Conservation (phyloP, 2,329 filamentous ascomycete genomes). For the Chalaropsis thielavioides region DNA sequence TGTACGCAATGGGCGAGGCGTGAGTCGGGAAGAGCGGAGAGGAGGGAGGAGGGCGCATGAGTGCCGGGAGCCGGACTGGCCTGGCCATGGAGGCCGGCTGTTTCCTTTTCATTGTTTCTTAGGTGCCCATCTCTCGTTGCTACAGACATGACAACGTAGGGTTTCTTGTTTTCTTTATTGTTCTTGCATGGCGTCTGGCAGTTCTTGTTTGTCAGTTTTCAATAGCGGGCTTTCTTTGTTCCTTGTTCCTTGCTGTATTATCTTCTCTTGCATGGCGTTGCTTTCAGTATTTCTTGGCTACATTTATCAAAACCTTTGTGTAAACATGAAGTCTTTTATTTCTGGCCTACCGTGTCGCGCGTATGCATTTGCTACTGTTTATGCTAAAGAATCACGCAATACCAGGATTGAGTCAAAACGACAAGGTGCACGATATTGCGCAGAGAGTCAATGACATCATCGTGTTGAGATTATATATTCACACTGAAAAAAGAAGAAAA, state of each 20-base stretch:
- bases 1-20: slow-evolving; percentile 14
- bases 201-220: not conserved
- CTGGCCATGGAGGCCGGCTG: too few relatives aligned
- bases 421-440: too few relatives aligned
- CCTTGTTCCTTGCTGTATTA: not conserved
- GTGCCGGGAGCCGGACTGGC: not conserved
- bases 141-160: too few relatives aligned
- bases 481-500: not conserved
- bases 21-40: not conserved
- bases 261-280: not conserved
- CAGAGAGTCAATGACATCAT: not conserved
- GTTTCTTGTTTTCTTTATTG: not conserved
- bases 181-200: not conserved
- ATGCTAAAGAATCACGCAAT: not conserved
- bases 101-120: not conserved
- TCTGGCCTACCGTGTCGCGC: not conserved
- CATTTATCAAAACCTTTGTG: not conserved
- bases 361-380: not conserved
- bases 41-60: too few relatives aligned
- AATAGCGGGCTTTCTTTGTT: not conserved
- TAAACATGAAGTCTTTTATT: not conserved
- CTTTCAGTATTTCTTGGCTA: not conserved
- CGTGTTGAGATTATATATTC: not conserved
- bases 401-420: not conserved
- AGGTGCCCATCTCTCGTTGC: too few relatives aligned